phyloP scores from a whole-genome alignment of 257 asterid species.

The Jacaranda mimosifolia region DNA sequence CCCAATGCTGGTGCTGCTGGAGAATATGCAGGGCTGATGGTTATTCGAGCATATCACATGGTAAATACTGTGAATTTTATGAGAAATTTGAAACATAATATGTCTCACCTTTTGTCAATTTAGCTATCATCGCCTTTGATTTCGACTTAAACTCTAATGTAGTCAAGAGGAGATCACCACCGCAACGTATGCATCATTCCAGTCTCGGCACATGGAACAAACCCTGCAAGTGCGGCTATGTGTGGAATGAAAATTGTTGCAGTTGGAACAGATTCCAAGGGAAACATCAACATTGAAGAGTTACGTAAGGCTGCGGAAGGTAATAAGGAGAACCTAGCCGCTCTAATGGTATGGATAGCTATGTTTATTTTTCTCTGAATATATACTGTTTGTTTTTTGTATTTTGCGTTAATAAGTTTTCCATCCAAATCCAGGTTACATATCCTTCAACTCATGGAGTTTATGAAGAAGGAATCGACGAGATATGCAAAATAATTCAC shows the following conservation, averaged over 20 bases:
- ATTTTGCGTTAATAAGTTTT: conserved; percentile 7
- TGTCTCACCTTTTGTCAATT: not conserved
- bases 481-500: conserved; percentile 92
- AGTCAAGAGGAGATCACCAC: conserved; percentile 96
- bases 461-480: conserved; percentile 94
- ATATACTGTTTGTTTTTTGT: conserved; percentile 2
- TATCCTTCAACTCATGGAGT: conserved; percentile 99
- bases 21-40: conserved; percentile 98
- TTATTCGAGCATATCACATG: conserved; percentile 94
- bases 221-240: conserved; percentile 99
- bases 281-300: conserved; percentile 93
- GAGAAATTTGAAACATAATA: not conserved
- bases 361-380: conserved; percentile 9
- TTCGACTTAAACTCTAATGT: conserved; percentile 29
- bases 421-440: conserved; percentile 68
- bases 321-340: conserved; percentile 76
- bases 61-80: conserved; percentile 44
- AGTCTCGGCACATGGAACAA: conserved; percentile 97
- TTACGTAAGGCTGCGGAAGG: conserved; percentile 86
- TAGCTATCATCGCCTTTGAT: not conserved
- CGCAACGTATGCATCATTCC: conserved; percentile 96
- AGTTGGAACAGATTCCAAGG: conserved; percentile 96
- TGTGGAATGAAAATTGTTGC: conserved; percentile 98
- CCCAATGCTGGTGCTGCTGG: conserved; percentile 99
- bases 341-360: conserved; percentile 76